phyloP scores from a whole-genome alignment of 768 basidiomycete species.

The Neoboletus magnificus region DNA sequence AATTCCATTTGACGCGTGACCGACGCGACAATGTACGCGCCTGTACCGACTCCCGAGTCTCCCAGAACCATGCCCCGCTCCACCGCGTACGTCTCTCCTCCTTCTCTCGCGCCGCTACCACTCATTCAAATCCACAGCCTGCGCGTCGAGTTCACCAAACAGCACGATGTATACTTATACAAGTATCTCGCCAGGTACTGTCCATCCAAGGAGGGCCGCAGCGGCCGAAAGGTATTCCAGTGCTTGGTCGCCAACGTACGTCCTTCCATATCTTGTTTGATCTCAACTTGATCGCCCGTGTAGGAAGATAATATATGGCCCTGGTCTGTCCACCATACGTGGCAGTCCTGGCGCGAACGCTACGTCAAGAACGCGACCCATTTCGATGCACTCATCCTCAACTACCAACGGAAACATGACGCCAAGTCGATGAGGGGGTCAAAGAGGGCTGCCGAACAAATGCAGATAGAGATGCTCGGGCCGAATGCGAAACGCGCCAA shows the following conservation, averaged over 20 bases:
- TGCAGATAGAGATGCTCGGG: neutral
- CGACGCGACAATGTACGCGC: neutral
- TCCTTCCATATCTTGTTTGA: neutral
- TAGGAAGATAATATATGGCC: slow-evolving; percentile 44
- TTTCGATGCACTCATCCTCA: slow-evolving; percentile 44
- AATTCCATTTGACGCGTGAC: neutral
- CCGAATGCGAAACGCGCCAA: slow-evolving; percentile 9
- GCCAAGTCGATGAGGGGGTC: neutral
- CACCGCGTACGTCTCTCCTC: neutral
- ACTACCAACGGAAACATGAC: slow-evolving; percentile 36
- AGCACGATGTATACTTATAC: slow-evolving; percentile 43
- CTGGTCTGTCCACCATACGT: slow-evolving; percentile 51
- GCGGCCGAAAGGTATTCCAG: slow-evolving; percentile 45
- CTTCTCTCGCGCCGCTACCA: too few species aligned
- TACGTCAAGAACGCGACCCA: slow-evolving; percentile 44
- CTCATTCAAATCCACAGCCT: slow-evolving; percentile 8
- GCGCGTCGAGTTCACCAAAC: slow-evolving; percentile 31
- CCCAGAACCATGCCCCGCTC: neutral
- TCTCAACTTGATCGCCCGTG: neutral
- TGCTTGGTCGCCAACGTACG: slow-evolving; percentile 46
- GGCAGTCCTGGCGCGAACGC: slow-evolving; percentile 64
- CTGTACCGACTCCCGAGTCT: neutral
- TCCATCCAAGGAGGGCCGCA: slow-evolving; percentile 39
- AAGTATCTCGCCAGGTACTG: slow-evolving; percentile 51
- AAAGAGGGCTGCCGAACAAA: slow-evolving; percentile 2